These are phyloP conservation scores for Komagataella ulmi DNA, from an alignment of 805 yeast species.

Conservation along the genomic window DNA sequence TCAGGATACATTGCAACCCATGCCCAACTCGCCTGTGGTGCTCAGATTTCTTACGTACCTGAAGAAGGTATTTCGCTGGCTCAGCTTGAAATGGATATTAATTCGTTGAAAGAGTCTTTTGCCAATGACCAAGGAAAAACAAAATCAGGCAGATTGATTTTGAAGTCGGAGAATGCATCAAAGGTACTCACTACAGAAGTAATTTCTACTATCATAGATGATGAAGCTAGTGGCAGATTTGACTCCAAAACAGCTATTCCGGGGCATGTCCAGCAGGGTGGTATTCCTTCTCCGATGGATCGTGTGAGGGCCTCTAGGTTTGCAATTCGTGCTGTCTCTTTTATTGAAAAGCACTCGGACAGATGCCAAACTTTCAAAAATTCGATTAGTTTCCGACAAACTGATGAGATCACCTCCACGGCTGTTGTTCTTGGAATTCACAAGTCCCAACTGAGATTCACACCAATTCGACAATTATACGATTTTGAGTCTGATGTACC, in stretches of 20 bases:
- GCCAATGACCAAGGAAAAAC: slow-evolving; percentile 63
- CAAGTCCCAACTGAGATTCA: slow-evolving; percentile 62
- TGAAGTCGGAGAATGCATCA: slow-evolving; percentile 78
- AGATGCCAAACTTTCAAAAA: not conserved
- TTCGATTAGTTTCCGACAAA: not conserved
- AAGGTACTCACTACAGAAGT: slow-evolving; percentile 69
- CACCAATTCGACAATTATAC: slow-evolving; percentile 63
- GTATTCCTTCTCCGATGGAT: slow-evolving; percentile 88
- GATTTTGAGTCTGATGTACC: slow-evolving; percentile 76
- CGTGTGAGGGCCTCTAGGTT: slow-evolving; percentile 81
- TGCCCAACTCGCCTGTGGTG: slow-evolving; percentile 80
- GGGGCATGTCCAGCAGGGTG: slow-evolving; percentile 98
- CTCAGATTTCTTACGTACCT: slow-evolving; percentile 83
- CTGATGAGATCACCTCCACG: slow-evolving; percentile 26
- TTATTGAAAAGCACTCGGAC: slow-evolving; percentile 46
- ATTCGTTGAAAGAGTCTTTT: slow-evolving; percentile 53
- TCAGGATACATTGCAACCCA: slow-evolving; percentile 87
- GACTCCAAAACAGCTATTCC: slow-evolving; percentile 94
- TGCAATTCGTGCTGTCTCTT: slow-evolving; percentile 82
- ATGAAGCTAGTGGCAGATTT: slow-evolving; percentile 63
- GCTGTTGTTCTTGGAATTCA: slow-evolving; percentile 79
- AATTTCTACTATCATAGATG: slow-evolving; percentile 72
- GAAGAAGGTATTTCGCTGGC: slow-evolving; percentile 64
- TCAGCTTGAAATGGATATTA: slow-evolving; percentile 66
- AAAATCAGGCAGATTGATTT: slow-evolving; percentile 74